A percentile compares a stretch with the other conserved stretches of the same genome.
Conservation (phyloP, 1,284 basidiomycete genomes). For the Chalciporus sp. region DNA sequence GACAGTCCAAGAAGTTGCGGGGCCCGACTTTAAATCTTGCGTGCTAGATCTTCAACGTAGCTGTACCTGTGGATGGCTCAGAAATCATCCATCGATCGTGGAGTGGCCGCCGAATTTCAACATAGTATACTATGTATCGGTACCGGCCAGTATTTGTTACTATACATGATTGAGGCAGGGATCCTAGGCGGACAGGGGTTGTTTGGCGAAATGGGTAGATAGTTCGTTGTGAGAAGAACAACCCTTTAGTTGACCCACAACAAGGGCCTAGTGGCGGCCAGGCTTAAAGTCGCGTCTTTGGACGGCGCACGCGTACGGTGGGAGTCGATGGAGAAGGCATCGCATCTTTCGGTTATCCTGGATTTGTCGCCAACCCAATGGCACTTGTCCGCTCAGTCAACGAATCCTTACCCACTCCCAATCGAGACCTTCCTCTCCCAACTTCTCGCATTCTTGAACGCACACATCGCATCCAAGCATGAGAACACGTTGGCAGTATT, state of each 20-base stretch:
- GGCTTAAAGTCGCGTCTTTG: background rate
- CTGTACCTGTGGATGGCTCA: no score
- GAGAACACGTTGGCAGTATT: constrained; percentile 94
- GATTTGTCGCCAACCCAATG: constrained; percentile 86
- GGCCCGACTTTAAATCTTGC: no score
- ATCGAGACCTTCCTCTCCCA: constrained; percentile 75
- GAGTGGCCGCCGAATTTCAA: no score
- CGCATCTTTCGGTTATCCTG: constrained; percentile 79
- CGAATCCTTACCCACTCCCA: constrained; percentile 54
- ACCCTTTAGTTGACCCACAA: background rate
- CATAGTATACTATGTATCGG: no score
- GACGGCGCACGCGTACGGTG: background rate
- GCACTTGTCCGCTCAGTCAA: constrained; percentile 60
- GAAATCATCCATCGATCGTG: no score
- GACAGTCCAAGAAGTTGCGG: no score
- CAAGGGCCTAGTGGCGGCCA: background rate
- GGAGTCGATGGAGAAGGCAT: constrained; percentile 52
- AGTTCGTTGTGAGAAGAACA: no score
- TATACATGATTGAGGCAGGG: no score
- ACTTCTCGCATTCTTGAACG: constrained; percentile 88
- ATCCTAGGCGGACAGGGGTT: no score
- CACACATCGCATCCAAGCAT: constrained; percentile 88
- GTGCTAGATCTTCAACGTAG: no score
- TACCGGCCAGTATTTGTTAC: no score
- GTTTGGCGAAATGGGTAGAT: no score